These are phyloP conservation scores for Calonectria ilicicola DNA, from an alignment of 2,329 filamentous ascomycete species.

Conservation along the genomic window DNA sequence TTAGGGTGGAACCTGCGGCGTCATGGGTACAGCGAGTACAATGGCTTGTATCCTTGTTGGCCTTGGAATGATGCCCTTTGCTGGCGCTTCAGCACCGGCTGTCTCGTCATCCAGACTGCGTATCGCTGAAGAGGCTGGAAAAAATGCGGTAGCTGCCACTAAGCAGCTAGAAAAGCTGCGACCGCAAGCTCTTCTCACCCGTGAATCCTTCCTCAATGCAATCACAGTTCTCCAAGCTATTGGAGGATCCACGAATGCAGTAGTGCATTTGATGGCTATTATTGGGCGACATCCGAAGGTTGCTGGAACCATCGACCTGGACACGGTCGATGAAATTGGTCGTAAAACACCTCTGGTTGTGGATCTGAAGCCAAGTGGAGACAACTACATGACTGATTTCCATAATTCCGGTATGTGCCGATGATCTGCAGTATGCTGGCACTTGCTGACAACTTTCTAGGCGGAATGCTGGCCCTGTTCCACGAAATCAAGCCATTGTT, in stretches of 20 bases:
- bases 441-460: conserved; percentile 46
- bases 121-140: conserved; percentile 80
- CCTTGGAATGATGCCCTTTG: conserved; percentile 83
- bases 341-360: conserved; percentile 84
- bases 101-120: conserved; percentile 83
- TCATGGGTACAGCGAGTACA: conserved; percentile 93
- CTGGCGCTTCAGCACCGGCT: conserved; percentile 82
- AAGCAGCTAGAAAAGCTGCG: conserved; percentile 75
- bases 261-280: conserved; percentile 90
- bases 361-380: conserved; percentile 86
- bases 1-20: conserved; percentile 82
- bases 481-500: conserved; percentile 82
- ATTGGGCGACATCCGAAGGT: conserved; percentile 78
- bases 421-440: accelerated
- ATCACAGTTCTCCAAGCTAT: conserved; percentile 88
- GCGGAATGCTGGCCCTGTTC: conserved; percentile 85
- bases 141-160: conserved; percentile 75
- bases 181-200: conserved; percentile 78
- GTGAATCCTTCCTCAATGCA: conserved; percentile 84
- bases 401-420: conserved; percentile 71
- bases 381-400: conserved; percentile 91
- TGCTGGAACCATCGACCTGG: conserved; percentile 72
- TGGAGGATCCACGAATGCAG: conserved; percentile 86
- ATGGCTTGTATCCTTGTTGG: conserved; percentile 89
- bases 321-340: conserved; percentile 83